Percentiles rank a stretch among this genome's conserved stretches.
phyloP scores from a whole-genome alignment of 2,329 filamentous ascomycete genomes.

The Periconia sp. region DNA sequence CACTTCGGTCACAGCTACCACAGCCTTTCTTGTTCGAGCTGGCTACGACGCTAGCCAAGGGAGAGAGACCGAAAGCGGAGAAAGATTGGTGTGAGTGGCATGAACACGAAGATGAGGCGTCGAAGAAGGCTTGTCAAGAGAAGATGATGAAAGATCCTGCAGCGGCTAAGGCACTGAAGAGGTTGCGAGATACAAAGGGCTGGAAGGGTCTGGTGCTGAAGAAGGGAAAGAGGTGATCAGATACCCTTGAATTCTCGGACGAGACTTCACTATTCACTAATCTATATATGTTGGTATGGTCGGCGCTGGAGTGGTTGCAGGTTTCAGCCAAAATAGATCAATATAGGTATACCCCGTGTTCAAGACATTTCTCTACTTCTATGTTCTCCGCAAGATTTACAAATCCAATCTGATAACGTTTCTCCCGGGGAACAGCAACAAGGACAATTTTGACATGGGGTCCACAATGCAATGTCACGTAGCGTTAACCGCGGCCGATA shows the following conservation, averaged over 20 bases:
- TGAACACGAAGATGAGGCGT: constrained; percentile 40
- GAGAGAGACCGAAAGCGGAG: constrained; percentile 42
- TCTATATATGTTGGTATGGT: too few species aligned
- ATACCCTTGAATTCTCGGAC: too few species aligned
- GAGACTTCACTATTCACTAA: too few species aligned
- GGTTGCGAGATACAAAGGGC: constrained; percentile 42
- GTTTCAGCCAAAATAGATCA: constrained; percentile 5
- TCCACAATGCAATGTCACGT: too few species aligned
- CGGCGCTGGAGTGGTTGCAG: constrained; percentile 2
- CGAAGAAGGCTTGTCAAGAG: constrained; percentile 41
- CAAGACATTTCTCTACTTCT: neutral
- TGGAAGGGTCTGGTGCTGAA: constrained; percentile 45
- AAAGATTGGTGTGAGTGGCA: constrained; percentile 47
- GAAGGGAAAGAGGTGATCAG: constrained; percentile 40
- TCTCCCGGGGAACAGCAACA: too few species aligned
- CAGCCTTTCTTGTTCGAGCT: constrained; percentile 43
- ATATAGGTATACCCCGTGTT: constrained; percentile 11
- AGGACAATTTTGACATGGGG: too few species aligned
- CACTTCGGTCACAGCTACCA: constrained; percentile 39
- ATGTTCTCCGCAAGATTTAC: too few species aligned
- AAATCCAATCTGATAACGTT: too few species aligned
- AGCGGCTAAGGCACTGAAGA: constrained; percentile 35
- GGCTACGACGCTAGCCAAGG: constrained; percentile 38
- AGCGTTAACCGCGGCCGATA: too few species aligned
- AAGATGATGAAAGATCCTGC: constrained; percentile 37